Conservation (phyloP, 164 flowering plant species). For the Magnolia kwangsiensis region DNA sequence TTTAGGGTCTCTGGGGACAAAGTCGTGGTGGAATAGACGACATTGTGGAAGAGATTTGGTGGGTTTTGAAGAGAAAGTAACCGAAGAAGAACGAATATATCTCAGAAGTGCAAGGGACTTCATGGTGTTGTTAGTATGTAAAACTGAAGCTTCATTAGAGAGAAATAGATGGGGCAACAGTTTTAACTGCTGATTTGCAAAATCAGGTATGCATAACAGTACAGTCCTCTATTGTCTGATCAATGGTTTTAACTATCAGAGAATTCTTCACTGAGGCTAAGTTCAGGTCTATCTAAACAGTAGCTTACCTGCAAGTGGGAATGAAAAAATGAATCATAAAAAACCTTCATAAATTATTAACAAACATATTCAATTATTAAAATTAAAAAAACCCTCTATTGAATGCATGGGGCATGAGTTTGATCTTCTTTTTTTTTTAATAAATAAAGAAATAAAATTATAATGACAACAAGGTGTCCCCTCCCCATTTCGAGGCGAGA, state of each 20-base stretch:
- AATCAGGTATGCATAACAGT: not conserved
- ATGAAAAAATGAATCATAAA: not conserved
- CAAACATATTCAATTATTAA: not conserved
- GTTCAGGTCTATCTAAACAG: too few relatives aligned
- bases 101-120: slow-evolving; percentile 32
- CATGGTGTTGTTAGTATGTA: slow-evolving; percentile 31
- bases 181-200: not conserved
- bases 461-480: too few relatives aligned
- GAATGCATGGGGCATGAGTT: not conserved
- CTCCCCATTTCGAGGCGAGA: too few relatives aligned
- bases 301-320: too few relatives aligned
- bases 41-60: slow-evolving; percentile 30
- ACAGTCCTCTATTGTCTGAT: not conserved
- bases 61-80: slow-evolving; percentile 15
- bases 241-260: not conserved
- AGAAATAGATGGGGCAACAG: not conserved
- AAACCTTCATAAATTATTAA: not conserved
- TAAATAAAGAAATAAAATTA: not conserved
- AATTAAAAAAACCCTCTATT: not conserved
- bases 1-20: slow-evolving; percentile 65
- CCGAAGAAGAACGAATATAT: slow-evolving; percentile 17
- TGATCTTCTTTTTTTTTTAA: not conserved
- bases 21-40: slow-evolving; percentile 56
- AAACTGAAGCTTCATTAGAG: slow-evolving; percentile 4
- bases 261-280: not conserved